Conservation (phyloP, 2,329 filamentous ascomycete species). For the Fusarium continuum region DNA sequence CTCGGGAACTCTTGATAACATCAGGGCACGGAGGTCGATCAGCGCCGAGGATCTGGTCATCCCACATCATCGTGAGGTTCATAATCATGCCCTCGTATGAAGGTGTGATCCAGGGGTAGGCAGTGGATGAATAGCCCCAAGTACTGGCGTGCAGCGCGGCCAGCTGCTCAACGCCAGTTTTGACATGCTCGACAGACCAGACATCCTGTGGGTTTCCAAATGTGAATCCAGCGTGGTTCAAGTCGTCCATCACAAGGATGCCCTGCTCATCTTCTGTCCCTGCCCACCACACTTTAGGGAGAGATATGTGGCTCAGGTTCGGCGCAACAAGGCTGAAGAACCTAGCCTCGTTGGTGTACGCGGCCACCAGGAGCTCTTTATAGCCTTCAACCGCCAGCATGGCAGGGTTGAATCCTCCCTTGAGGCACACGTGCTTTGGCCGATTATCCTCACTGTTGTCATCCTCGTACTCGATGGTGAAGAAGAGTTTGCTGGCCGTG, state of each 20-base stretch:
- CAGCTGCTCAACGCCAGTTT: conserved; percentile 9
- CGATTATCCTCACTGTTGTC: not conserved
- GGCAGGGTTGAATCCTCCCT: conserved; percentile 9
- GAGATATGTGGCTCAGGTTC: not conserved
- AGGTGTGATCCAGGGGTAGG: conserved; percentile 7
- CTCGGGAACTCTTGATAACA: not conserved
- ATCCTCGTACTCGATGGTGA: not conserved
- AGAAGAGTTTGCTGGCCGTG: conserved; percentile 9
- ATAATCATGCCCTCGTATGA: conserved; percentile 15
- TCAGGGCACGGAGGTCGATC: conserved; percentile 4
- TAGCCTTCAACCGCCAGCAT: not conserved
- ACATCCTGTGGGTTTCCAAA: conserved; percentile 8
- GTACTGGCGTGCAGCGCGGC: conserved; percentile 15
- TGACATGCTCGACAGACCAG: conserved; percentile 1
- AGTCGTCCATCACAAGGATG: conserved; percentile 19
- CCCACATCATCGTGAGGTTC: conserved; percentile 1
- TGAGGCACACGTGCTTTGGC: conserved; percentile 1
- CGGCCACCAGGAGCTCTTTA: not conserved
- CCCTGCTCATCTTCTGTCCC: not conserved
- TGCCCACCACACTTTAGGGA: not conserved
- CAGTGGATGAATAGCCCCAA: not conserved
- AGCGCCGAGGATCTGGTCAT: not conserved
- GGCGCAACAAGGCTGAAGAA: conserved; percentile 4
- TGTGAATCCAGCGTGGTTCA: not conserved
- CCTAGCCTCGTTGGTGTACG: conserved; percentile 1